phyloP scores from a whole-genome alignment of 2,329 filamentous ascomycete genomes.

The Claviceps sp. region DNA sequence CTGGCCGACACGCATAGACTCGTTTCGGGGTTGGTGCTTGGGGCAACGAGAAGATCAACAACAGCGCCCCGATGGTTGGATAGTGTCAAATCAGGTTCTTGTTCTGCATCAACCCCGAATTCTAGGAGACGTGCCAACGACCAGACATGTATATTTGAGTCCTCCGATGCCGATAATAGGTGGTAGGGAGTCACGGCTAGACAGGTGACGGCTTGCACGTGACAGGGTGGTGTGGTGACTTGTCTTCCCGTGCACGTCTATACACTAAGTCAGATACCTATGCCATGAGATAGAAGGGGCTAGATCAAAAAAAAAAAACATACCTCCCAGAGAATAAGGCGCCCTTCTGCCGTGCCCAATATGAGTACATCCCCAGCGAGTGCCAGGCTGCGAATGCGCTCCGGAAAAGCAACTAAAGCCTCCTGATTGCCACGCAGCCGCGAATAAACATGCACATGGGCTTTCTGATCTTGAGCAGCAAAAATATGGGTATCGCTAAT shows the following conservation, averaged over 20 bases:
- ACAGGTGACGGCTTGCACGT: constrained; percentile 69
- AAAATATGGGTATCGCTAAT: constrained; percentile 76
- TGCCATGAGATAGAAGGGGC: background rate
- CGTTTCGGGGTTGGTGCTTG: constrained; percentile 52
- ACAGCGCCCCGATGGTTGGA: constrained; percentile 64
- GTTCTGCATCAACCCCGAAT: constrained; percentile 37
- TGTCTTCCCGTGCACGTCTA: constrained; percentile 64
- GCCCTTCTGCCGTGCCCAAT: constrained; percentile 72
- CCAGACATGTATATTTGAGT: constrained; percentile 90
- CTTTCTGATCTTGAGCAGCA: constrained; percentile 81
- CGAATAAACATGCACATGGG: constrained; percentile 85
- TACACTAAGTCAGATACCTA: constrained; percentile 8
- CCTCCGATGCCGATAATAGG: constrained; percentile 65
- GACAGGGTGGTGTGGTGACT: constrained; percentile 60
- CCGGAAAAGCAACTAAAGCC: constrained; percentile 73
- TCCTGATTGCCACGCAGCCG: constrained; percentile 76
- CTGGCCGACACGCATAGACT: constrained; percentile 77
- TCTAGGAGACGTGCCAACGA: constrained; percentile 62
- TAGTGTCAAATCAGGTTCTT: constrained; percentile 63
- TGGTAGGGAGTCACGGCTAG: constrained; percentile 60
- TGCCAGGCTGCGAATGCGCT: constrained; percentile 67
- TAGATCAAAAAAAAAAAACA: constrained; percentile 15
- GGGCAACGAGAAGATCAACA: constrained; percentile 48
- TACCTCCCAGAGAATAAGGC: constrained; percentile 89
- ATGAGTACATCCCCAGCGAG: constrained; percentile 61